Percentiles rank a stretch among this genome's conserved stretches.
These are phyloP conservation scores for Aphanocladium album DNA, from an alignment of 2,329 filamentous ascomycete genomes.

Conservation along the genomic window DNA sequence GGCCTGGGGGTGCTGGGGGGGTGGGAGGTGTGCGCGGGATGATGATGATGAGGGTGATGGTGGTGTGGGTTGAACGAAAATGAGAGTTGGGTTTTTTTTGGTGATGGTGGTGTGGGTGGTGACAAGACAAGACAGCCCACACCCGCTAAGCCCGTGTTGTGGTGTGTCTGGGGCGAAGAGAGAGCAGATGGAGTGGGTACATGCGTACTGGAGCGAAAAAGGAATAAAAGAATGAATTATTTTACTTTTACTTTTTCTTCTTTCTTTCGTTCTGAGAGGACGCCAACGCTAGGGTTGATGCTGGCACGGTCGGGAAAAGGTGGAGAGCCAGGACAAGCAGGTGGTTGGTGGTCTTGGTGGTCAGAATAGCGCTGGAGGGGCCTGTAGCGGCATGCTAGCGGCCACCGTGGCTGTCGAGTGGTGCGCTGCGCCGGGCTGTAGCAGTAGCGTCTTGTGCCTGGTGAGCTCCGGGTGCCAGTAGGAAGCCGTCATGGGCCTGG, in stretches of 20 bases:
- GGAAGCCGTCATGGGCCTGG: neutral
- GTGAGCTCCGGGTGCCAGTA: neutral
- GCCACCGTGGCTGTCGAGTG: conserved; percentile 4
- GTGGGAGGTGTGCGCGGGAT: neutral
- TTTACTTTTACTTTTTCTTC: neutral
- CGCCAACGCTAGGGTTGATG: neutral
- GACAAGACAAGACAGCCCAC: conserved; percentile 1
- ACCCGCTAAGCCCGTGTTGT: conserved; percentile 7
- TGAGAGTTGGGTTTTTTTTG: no score
- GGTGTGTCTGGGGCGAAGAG: conserved; percentile 9
- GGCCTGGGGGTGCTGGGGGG: neutral
- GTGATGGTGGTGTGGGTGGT: neutral
- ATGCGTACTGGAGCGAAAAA: neutral
- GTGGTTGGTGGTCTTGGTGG: no score
- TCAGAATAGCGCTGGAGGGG: neutral
- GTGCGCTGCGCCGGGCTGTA: neutral
- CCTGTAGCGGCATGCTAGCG: neutral
- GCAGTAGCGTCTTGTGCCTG: neutral
- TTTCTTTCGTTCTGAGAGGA: neutral
- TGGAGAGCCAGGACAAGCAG: no score
- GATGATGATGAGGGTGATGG: neutral
- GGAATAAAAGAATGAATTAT: neutral
- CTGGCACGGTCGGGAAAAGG: neutral
- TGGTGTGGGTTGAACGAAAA: neutral
- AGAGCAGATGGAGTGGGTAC: conserved; percentile 2